These are phyloP conservation scores for Colletotrichum neosansevieriae DNA, from an alignment of 2,329 filamentous ascomycete species.

Conservation along the genomic window DNA sequence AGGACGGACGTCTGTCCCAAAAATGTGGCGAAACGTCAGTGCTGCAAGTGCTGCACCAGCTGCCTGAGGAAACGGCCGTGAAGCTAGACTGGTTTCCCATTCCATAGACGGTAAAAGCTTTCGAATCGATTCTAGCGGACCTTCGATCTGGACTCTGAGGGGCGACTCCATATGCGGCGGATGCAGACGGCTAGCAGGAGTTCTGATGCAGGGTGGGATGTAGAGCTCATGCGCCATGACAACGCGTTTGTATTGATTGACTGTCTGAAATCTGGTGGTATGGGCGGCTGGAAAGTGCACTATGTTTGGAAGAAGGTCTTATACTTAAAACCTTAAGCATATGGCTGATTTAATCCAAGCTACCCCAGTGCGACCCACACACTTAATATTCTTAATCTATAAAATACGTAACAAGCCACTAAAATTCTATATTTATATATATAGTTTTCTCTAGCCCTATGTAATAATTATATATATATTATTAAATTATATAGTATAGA, in stretches of 20 bases:
- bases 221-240: constrained; percentile 36
- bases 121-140: constrained; percentile 39
- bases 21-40: constrained; percentile 35
- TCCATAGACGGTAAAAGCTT: constrained; percentile 38
- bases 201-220: constrained; percentile 40
- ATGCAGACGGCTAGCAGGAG: constrained; percentile 38
- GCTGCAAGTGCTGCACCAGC: constrained; percentile 37
- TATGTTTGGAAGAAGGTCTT: neutral
- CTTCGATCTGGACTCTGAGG: constrained; percentile 43
- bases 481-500: too few relatives aligned
- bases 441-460: too few relatives aligned
- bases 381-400: neutral
- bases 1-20: constrained; percentile 26
- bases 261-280: neutral
- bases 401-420: too few relatives aligned
- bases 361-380: neutral
- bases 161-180: constrained; percentile 38
- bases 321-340: too few relatives aligned
- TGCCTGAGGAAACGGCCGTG: constrained; percentile 37
- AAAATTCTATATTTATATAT: too few relatives aligned
- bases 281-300: neutral
- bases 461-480: too few relatives aligned
- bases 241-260: neutral
- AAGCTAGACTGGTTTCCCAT: constrained; percentile 29
- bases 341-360: too few relatives aligned